Conservation (phyloP, 768 basidiomycete genomes). For the Zangia roseola region DNA sequence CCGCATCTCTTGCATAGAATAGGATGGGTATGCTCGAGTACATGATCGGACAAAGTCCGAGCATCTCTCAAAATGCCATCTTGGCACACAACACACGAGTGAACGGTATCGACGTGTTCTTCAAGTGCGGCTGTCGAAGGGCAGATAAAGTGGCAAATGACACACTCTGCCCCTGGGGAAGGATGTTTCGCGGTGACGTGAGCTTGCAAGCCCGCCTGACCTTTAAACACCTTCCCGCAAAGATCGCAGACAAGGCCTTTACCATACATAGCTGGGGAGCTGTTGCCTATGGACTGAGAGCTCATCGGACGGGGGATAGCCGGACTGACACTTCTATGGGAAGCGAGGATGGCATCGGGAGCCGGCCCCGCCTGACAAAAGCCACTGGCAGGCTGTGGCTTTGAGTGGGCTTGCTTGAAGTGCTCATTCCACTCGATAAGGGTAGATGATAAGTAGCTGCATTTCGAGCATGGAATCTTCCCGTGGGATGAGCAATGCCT, state of each 20-base stretch:
- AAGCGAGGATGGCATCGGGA: slow-evolving; percentile 1
- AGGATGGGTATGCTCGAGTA: slow-evolving; percentile 27
- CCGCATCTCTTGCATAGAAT: slow-evolving; percentile 29
- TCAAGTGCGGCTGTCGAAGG: slow-evolving; percentile 23
- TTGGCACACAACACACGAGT: slow-evolving; percentile 27
- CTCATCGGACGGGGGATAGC: slow-evolving; percentile 15
- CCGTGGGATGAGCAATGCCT: slow-evolving; percentile 19
- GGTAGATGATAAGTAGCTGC: slow-evolving; percentile 17
- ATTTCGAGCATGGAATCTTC: slow-evolving; percentile 26
- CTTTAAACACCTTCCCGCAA: slow-evolving; percentile 25
- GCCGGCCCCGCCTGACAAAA: slow-evolving; percentile 8
- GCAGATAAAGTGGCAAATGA: slow-evolving; percentile 25
- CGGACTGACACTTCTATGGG: slow-evolving; percentile 15
- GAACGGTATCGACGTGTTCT: slow-evolving; percentile 26
- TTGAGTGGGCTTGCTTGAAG: slow-evolving; percentile 22
- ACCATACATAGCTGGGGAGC: background rate
- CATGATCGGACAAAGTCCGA: slow-evolving; percentile 28
- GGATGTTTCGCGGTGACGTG: slow-evolving; percentile 27
- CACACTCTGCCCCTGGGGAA: slow-evolving; percentile 14
- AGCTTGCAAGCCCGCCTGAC: slow-evolving; percentile 20
- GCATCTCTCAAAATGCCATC: slow-evolving; percentile 31
- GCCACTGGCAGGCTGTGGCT: background rate
- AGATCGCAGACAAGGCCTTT: slow-evolving; percentile 17
- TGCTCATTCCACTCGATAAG: slow-evolving; percentile 30
- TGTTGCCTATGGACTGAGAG: slow-evolving; percentile 15